phyloP scores from a whole-genome alignment of 2,329 filamentous ascomycete species.

The Cordyceps cateniannulata region DNA sequence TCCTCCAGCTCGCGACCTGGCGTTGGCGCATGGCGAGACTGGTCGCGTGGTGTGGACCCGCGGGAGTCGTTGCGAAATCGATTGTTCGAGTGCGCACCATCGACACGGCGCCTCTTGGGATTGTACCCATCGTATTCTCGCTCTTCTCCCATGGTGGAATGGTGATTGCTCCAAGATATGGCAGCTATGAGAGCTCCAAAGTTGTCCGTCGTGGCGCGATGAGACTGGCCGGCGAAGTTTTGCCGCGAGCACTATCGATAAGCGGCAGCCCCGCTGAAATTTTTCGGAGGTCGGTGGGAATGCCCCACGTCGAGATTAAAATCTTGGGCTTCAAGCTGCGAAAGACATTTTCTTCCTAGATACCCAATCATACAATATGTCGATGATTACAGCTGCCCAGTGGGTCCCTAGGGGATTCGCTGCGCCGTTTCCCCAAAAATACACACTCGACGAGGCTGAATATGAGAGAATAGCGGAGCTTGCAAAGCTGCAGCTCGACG shows the following conservation, averaged over 20 bases:
- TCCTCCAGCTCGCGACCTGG: constrained; percentile 30
- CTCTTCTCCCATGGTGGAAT: constrained; percentile 26
- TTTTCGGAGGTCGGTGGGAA: constrained; percentile 10
- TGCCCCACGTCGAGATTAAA: constrained; percentile 9
- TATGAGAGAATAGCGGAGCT: constrained; percentile 69
- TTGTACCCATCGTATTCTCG: constrained; percentile 32
- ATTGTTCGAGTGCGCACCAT: constrained; percentile 23
- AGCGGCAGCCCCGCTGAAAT: constrained; percentile 13
- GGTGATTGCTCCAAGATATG: not conserved
- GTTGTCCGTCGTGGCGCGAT: not conserved
- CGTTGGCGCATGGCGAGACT: constrained; percentile 37
- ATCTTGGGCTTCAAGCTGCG: constrained; percentile 4
- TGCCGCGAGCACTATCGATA: constrained; percentile 14
- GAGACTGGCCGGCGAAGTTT: constrained; percentile 10
- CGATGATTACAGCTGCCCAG: constrained; percentile 70
- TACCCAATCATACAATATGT: constrained; percentile 39
- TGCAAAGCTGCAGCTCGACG: constrained; percentile 76
- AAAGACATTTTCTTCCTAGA: constrained; percentile 10
- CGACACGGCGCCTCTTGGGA: constrained; percentile 32
- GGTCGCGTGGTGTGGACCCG: constrained; percentile 27
- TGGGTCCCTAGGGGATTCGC: constrained; percentile 75
- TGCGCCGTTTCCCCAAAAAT: constrained; percentile 68
- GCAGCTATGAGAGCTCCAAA: not conserved
- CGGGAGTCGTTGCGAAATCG: constrained; percentile 28
- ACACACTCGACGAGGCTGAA: constrained; percentile 68